Evolutionary conservation across 495 filamentous ascomycete species (phyloP), one percentile per base, ranked within the genome.

Genomic region (Talaromyces proteolyticus): DNA sequence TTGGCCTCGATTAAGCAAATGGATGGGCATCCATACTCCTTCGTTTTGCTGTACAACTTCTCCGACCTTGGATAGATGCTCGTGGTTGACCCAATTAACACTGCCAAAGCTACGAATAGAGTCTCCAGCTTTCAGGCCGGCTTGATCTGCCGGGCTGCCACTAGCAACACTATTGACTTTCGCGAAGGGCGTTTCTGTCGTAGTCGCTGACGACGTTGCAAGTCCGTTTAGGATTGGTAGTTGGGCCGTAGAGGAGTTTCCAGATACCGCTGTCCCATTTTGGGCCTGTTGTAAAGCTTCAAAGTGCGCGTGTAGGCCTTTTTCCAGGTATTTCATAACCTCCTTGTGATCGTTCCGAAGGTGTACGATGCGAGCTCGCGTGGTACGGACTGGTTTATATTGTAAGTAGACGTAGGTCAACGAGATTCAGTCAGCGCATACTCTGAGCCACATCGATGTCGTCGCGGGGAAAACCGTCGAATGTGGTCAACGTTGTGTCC

Each of bases 371-470:
- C 89, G 85, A 6, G 90, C 78, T 59, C 94, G 75, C 14, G 91
- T 96, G 8, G 88, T 94, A 39, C 94, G 88, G 59, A 99, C 89
- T 94, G 57, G 34, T 29, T 12, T 8, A 45, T 25, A 45, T 21
- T 19, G 20, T 60, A 53, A 60, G 53, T 40, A 29, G 18, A 16
- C 11, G 8, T 19, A 10, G 20, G 11, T n/a, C 39, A 54, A 11
- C 21, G 42, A 44, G 24, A 36, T 19, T 34, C 12, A 16, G 26
- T 16, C 36, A 43, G 56, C 17, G 42, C 77, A 58, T 82, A 93
- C 89, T 94, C 69, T 95, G 91, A 24, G 94, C 88, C 54, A 99
- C 85, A 63, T 99, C 94, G 49, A 99, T 82, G 65, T 99, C 94
- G 54, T 85, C 83, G 57, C 94, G 80, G 25, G 94, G 94, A 64